These are phyloP conservation scores for Colletotrichum sp. DNA, from an alignment of 2,329 filamentous ascomycete genomes.

Conservation along the genomic window DNA sequence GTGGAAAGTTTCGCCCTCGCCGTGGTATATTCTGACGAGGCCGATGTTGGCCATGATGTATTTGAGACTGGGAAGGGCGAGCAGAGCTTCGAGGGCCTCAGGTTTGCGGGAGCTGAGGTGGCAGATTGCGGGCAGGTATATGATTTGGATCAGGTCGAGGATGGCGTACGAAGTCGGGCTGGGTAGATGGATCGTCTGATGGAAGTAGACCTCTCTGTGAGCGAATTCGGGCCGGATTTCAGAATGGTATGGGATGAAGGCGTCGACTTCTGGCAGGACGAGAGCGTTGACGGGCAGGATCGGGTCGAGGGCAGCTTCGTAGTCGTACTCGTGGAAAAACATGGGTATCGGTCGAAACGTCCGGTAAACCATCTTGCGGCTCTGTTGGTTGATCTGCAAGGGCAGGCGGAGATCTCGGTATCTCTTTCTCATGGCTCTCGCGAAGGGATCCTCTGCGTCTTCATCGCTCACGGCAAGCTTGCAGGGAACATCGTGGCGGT, in stretches of 20 bases:
- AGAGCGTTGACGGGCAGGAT: not conserved
- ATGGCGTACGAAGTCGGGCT: not conserved
- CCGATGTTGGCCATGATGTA: not conserved
- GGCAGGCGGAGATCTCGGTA: not conserved
- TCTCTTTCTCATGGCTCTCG: not conserved
- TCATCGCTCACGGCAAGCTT: not conserved
- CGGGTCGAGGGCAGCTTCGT: not conserved
- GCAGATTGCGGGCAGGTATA: not conserved
- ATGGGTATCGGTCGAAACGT: not conserved
- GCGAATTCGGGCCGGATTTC: accelerated
- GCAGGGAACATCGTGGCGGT: not conserved
- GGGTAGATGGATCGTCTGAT: not conserved
- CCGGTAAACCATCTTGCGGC: not conserved
- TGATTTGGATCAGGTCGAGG: not conserved
- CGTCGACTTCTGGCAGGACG: not conserved
- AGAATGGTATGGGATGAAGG: not conserved
- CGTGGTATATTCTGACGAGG: accelerated
- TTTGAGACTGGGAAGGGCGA: not conserved
- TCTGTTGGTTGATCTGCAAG: not conserved
- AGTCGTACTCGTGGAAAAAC: too few species aligned
- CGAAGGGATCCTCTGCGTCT: not conserved
- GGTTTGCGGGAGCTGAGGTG: accelerated
- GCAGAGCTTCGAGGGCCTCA: not conserved
- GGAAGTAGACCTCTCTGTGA: not conserved
- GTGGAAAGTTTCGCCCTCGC: not conserved